Evolutionary conservation across 192 early-diverging fungal genomes (phyloP).

Genomic region (Coemansia sp.): DNA sequence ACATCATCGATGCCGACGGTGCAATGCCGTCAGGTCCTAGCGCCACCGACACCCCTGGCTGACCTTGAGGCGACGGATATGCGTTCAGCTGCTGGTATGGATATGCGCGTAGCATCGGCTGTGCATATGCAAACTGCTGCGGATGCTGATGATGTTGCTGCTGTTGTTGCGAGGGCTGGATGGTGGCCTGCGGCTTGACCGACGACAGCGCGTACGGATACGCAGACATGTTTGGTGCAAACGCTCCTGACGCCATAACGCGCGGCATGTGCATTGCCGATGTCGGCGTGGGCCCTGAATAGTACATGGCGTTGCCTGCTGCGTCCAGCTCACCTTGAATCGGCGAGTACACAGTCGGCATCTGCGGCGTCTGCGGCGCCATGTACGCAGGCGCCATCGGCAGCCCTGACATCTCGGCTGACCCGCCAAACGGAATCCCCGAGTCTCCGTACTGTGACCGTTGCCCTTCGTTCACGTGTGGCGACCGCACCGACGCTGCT

Average conservation of each 20-base stretch:
- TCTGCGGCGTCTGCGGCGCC: conserved; percentile 13
- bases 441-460: neutral
- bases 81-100: conserved; percentile 30
- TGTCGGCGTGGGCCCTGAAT: conserved; percentile 30
- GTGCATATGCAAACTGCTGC: conserved; percentile 35
- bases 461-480: neutral
- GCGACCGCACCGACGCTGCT: conserved; percentile 12
- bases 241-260: conserved; percentile 16
- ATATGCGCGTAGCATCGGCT: conserved; percentile 40
- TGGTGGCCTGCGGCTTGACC: conserved; percentile 24
- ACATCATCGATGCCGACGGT: conserved; percentile 26
- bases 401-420: conserved; percentile 8
- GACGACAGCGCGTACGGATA: conserved; percentile 38
- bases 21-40: conserved; percentile 27
- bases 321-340: conserved; percentile 27
- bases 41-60: conserved; percentile 18
- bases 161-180: conserved; percentile 12
- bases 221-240: conserved; percentile 17
- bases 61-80: conserved; percentile 18
- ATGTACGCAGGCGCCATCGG: conserved; percentile 23
- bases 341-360: conserved; percentile 43
- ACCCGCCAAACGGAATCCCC: conserved; percentile 6
- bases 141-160: conserved; percentile 17
- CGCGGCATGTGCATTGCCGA: conserved; percentile 23
- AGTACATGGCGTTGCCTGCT: conserved; percentile 25